A percentile compares a stretch with the other conserved stretches of the same genome.
Conservation (phyloP, 306 rosid species). For the Lathyrus oleraceus region DNA sequence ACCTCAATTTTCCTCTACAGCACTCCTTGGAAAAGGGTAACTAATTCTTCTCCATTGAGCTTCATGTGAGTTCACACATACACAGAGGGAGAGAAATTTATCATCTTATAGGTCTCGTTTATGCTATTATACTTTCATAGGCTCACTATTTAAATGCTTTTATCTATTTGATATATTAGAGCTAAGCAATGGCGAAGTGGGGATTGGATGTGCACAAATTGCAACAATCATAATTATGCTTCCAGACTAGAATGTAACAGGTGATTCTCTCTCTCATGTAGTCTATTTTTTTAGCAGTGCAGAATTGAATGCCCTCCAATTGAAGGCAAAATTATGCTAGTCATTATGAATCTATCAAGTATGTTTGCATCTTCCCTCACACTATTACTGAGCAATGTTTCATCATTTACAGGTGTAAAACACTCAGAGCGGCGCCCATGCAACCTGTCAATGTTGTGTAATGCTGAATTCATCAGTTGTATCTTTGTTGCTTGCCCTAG, state of each 20-base stretch:
- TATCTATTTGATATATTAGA: conserved; percentile 47
- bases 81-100: neutral
- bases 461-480: conserved; percentile 35
- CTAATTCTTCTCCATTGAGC: conserved; percentile 28
- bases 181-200: conserved; percentile 96
- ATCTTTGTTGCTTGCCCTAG: conserved; percentile 27
- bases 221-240: conserved; percentile 95
- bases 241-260: conserved; percentile 89
- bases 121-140: conserved; percentile 16
- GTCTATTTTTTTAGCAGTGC: conserved; percentile 1
- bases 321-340: conserved; percentile 5
- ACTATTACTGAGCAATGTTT: conserved; percentile 21
- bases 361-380: conserved; percentile 6
- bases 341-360: conserved; percentile 16
- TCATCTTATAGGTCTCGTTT: conserved; percentile 12
- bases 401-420: conserved; percentile 72
- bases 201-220: conserved; percentile 97
- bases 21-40: conserved; percentile 93
- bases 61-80: neutral
- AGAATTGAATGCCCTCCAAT: neutral
- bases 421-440: conserved; percentile 53
- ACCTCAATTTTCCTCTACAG: conserved; percentile 55
- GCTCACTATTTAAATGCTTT: conserved; percentile 27
- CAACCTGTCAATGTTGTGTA: conserved; percentile 66
- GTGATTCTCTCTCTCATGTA: conserved; percentile 44